Base-by-base conservation (phyloP, 1,139 yeast species). In the Scheffersomyces quercinus region DNA sequence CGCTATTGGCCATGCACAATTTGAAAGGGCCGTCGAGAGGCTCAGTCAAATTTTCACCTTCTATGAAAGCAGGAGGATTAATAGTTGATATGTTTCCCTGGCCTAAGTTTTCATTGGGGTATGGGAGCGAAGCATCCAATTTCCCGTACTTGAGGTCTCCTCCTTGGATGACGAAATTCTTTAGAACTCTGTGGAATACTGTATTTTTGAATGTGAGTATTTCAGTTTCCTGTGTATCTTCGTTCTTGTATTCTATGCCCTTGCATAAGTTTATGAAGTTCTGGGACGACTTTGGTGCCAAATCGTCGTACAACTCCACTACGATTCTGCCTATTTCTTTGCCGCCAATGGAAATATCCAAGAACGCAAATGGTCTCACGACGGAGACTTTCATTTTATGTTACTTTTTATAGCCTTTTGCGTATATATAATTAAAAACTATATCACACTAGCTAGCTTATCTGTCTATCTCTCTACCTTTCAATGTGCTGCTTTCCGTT, bases 101-200 rank as follows among this genome's bases (percentile, higher is more conserved):
- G 1, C 88, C 88, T 5, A 75, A 49, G 3, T 65, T 52, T 1
- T 49, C 56, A n/a, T 64, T 58, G 0, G 70, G 66, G 41, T 73
- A 70, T 2, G 44, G 47, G 5, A 54, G 56, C 2, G 66, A 60
- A 5, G 75, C 73, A 40, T 64, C 66, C 0, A 68, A 50, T 4
- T 59, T 52, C 4, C 62, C 64, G 41, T 55, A 44, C 14, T 59
- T 39, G 5, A 77, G 56, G 55, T 85, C 93, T 32, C 96, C 96
- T 4, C 85, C 86, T 58, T 88, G 96, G n/a, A 88, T 67, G 64
- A 88, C 78, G 56, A 87, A 89, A 59, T 85, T 89, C 50, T 83
- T 86, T 36, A 88, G 75, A 1, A 87, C 81, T 43, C 93, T 70
- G 54, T 86, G 89, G 61, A 89, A 82, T 26, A 64, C 66, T 36